Evolutionary conservation across 257 asterid genomes (phyloP).

Genomic region (Salvia rosmarinus): DNA sequence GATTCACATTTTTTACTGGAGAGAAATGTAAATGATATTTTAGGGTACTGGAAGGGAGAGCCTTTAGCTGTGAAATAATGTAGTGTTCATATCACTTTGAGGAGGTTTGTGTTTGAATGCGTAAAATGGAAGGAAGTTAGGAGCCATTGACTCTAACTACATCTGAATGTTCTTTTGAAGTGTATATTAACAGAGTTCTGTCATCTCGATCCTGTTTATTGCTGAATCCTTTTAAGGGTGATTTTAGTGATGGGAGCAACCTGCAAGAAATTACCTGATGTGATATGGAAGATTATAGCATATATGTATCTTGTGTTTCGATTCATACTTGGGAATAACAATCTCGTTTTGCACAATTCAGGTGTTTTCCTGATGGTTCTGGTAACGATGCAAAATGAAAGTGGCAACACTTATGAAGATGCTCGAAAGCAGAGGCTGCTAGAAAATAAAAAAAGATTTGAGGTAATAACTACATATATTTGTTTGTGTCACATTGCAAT

Average conservation of each 20-base stretch:
- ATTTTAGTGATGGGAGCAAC: not conserved
- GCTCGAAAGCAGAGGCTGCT: constrained; percentile 72
- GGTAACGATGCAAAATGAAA: constrained; percentile 50
- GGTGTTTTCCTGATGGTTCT: constrained; percentile 24
- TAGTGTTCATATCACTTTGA: not conserved
- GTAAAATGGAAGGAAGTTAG: no score
- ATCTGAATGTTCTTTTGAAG: no score
- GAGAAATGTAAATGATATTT: not conserved
- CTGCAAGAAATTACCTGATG: not conserved
- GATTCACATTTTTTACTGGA: not conserved
- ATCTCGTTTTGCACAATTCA: constrained; percentile 21
- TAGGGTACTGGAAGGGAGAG: not conserved
- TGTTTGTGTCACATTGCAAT: not conserved
- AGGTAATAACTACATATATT: constrained; percentile 63
- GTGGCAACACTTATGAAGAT: constrained; percentile 60
- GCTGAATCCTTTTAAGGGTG: not conserved
- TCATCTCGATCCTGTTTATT: not conserved
- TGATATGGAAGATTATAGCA: not conserved
- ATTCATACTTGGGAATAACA: constrained; percentile 5
- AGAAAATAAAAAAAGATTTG: constrained; percentile 68
- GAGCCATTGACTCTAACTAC: no score
- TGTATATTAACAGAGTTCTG: no score
- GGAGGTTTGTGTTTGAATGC: not conserved
- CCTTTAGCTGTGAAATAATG: no score
- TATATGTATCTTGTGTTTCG: constrained; percentile 8